Conservation (phyloP, 179 eudicot genomes). For the Spergularia azorica region DNA sequence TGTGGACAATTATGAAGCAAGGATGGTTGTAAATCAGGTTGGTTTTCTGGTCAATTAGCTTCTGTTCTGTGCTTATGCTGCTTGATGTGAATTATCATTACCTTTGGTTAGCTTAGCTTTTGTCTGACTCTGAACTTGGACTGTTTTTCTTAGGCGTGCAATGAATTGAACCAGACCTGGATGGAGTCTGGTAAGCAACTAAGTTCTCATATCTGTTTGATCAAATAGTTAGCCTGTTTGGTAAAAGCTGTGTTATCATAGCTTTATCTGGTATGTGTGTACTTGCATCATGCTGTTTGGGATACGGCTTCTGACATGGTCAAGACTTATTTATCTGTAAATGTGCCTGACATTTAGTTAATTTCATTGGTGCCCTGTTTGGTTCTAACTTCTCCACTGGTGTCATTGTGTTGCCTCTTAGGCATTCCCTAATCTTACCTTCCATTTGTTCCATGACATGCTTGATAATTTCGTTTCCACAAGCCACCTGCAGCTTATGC, state of each 20-base stretch:
- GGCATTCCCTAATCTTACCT: no score
- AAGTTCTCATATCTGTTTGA: constrained; percentile 3
- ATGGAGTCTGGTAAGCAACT: constrained; percentile 88
- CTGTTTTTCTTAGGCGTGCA: constrained; percentile 68
- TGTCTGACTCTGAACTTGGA: constrained; percentile 18
- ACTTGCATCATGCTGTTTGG: neutral
- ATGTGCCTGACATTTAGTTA: neutral
- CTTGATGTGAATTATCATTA: neutral
- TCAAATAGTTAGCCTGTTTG: constrained; percentile 4
- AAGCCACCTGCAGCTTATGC: no score
- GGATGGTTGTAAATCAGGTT: constrained; percentile 99
- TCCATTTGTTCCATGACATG: no score
- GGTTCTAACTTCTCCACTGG: neutral
- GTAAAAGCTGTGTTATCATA: neutral
- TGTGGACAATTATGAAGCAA: constrained; percentile 97
- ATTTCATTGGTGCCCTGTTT: neutral
- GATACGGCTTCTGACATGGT: neutral
- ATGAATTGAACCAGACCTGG: constrained; percentile 93
- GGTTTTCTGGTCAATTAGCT: neutral
- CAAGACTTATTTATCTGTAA: neutral
- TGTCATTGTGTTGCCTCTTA: neutral
- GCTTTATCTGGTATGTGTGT: constrained; percentile 1
- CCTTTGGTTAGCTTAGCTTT: neutral
- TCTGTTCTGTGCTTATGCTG: neutral
- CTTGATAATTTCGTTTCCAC: no score